phyloP scores from a whole-genome alignment of 495 filamentous ascomycete species.

The Echria macrotheca region DNA sequence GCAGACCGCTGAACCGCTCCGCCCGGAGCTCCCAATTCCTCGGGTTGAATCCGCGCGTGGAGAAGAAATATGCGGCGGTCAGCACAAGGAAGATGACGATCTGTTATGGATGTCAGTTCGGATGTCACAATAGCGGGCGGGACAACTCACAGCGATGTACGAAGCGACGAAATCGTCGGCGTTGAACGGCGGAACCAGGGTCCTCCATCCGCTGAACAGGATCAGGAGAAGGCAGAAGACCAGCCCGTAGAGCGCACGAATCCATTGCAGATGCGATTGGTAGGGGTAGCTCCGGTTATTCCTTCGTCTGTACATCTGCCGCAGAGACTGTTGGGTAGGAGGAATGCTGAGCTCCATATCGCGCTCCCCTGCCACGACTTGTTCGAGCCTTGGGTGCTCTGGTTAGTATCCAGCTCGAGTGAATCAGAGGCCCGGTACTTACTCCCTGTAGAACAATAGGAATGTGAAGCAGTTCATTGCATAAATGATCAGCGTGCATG shows the following conservation, averaged over 20 bases:
- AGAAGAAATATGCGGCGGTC: constrained; percentile 10
- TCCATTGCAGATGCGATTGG: constrained; percentile 30
- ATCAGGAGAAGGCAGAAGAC: constrained; percentile 29
- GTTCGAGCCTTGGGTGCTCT: not conserved
- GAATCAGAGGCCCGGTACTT: constrained; percentile 7
- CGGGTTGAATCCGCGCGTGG: constrained; percentile 12
- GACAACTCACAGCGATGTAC: constrained; percentile 34
- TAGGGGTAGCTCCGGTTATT: constrained; percentile 34
- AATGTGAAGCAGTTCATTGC: constrained; percentile 33
- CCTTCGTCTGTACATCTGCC: constrained; percentile 22
- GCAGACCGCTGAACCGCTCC: constrained; percentile 6
- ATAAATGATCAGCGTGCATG: constrained; percentile 34
- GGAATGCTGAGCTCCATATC: constrained; percentile 3
- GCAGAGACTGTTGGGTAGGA: not conserved
- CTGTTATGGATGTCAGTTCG: not conserved
- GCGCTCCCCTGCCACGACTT: not conserved
- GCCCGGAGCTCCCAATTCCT: constrained; percentile 7
- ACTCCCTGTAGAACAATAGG: constrained; percentile 30
- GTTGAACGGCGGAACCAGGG: constrained; percentile 26
- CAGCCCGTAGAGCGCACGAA: constrained; percentile 33
- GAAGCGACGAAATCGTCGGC: constrained; percentile 33
- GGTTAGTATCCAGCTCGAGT: too few species aligned
- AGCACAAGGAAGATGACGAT: constrained; percentile 11
- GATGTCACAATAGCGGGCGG: not conserved
- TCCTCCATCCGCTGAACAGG: constrained; percentile 37